Evolutionary conservation across 164 flowering plant genomes (phyloP).

Genomic region (Berberis vulgaris): DNA sequence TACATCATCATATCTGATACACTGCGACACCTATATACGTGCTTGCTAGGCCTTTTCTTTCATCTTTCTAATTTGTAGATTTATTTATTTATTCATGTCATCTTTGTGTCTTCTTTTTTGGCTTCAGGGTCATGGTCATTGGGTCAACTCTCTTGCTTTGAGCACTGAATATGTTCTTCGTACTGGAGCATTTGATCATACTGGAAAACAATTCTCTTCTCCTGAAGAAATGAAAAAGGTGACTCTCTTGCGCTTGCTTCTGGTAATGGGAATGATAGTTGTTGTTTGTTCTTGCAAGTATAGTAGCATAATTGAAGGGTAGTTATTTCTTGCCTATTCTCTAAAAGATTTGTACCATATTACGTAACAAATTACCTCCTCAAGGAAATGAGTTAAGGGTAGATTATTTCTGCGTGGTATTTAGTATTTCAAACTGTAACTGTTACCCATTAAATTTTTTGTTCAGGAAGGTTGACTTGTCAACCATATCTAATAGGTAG

Average conservation of each 20-base stretch:
- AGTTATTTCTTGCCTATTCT: too few species aligned
- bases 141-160: conserved; percentile 93
- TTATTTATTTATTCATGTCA: neutral
- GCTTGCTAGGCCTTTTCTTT: neutral
- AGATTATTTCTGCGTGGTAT: too few species aligned
- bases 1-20: too few species aligned
- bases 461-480: too few species aligned
- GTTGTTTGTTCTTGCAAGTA: neutral
- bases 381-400: too few species aligned
- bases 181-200: conserved; percentile 93
- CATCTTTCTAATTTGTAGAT: neutral
- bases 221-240: conserved; percentile 96
- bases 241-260: conserved; percentile 1
- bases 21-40: too few species aligned
- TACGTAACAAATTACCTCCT: too few species aligned
- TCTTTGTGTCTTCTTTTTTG: neutral
- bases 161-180: conserved; percentile 96
- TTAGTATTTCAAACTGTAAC: too few species aligned
- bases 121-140: conserved; percentile 90
- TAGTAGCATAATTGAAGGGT: neutral
- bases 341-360: too few species aligned
- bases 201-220: conserved; percentile 61
- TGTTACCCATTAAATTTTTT: too few species aligned
- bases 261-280: neutral
- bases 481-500: too few species aligned